Evolutionary conservation across 441 rosid genomes (phyloP).

Genomic region (Aleurites moluccanus): DNA sequence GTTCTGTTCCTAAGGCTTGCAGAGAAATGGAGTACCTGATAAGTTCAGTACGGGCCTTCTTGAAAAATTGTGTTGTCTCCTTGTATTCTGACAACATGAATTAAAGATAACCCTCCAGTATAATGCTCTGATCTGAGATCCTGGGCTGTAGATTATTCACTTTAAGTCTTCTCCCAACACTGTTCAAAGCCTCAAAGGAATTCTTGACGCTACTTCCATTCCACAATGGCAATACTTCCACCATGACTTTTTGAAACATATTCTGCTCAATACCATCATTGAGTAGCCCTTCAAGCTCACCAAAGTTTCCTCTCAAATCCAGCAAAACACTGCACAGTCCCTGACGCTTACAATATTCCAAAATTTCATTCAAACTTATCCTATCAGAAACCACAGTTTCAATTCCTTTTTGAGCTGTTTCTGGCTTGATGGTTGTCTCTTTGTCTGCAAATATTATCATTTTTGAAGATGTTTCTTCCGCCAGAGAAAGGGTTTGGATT

Average conservation of each 20-base stretch:
- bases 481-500: constrained; percentile 32
- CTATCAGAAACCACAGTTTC: constrained; percentile 54
- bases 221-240: constrained; percentile 76
- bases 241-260: constrained; percentile 54
- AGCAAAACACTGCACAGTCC: constrained; percentile 70
- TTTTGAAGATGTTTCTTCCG: constrained; percentile 40
- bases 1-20: neutral
- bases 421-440: constrained; percentile 35
- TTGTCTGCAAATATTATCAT: constrained; percentile 43
- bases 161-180: constrained; percentile 37
- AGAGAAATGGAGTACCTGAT: neutral
- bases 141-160: constrained; percentile 50
- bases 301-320: constrained; percentile 56
- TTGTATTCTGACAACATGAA: constrained; percentile 24
- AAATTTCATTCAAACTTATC: constrained; percentile 48
- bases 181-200: constrained; percentile 29
- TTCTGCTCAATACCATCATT: constrained; percentile 51
- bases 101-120: constrained; percentile 65
- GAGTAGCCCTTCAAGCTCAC: constrained; percentile 54
- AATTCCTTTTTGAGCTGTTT: constrained; percentile 34
- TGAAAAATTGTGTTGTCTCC: constrained; percentile 27
- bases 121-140: constrained; percentile 43
- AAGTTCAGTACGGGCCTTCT: neutral
- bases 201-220: constrained; percentile 27
- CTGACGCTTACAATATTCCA: constrained; percentile 52